phyloP scores from a whole-genome alignment of 257 asterid species.

The Nicotiana benthamiana region DNA sequence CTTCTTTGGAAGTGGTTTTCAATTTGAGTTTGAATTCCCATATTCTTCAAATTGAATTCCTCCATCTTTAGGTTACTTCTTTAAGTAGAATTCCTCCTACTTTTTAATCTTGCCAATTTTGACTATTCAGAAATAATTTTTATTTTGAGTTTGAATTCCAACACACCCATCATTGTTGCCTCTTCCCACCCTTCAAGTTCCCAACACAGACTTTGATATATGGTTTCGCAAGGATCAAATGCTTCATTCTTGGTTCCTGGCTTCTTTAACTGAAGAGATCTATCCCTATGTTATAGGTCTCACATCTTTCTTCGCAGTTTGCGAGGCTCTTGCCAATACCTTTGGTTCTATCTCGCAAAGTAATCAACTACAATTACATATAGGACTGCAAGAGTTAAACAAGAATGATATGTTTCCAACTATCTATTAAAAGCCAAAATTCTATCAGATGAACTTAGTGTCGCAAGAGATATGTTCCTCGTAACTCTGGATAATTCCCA shows the following conservation, averaged over 20 bases:
- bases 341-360: not conserved
- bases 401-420: not conserved
- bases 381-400: not conserved
- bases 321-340: not conserved
- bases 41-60: too few relatives aligned
- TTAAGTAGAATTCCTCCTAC: too few relatives aligned
- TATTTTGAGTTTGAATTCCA: too few relatives aligned
- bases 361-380: not conserved
- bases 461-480: not conserved
- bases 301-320: not conserved
- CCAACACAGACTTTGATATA: not conserved
- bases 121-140: too few relatives aligned
- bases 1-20: too few relatives aligned
- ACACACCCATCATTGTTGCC: not conserved
- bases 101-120: too few relatives aligned
- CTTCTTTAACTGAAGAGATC: not conserved
- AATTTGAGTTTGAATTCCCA: too few relatives aligned
- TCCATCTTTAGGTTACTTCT: too few relatives aligned
- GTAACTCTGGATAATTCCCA: not conserved
- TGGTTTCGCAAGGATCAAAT: slow-evolving; percentile 4
- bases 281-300: not conserved
- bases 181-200: not conserved
- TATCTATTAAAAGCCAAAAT: not conserved
- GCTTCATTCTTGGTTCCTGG: not conserved
- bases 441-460: not conserved